phyloP scores from a whole-genome alignment of 768 basidiomycete genomes.

The Suillus occidentalis region DNA sequence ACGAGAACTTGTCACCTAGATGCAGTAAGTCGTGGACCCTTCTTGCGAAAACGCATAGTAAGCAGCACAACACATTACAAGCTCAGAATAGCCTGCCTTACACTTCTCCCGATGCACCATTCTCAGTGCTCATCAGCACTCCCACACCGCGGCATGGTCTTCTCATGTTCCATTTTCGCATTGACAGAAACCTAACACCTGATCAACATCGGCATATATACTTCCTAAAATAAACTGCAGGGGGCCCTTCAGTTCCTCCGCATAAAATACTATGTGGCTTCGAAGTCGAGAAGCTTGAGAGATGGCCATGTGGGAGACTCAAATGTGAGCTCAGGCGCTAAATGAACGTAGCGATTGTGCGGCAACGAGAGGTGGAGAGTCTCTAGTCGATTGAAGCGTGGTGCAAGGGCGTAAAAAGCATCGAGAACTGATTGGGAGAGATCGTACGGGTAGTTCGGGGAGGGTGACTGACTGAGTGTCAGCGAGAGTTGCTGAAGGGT shows the following conservation, averaged over 20 bases:
- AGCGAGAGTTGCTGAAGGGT: not conserved
- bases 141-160: not conserved
- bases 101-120: not conserved
- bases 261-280: not conserved
- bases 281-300: not conserved
- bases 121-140: not conserved
- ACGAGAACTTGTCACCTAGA: not conserved
- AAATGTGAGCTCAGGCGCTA: constrained; percentile 1
- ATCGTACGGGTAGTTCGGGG: not conserved
- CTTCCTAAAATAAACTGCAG: not conserved
- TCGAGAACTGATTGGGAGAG: not conserved
- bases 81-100: not conserved
- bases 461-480: not conserved
- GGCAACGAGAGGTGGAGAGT: not conserved
- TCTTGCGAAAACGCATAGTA: not conserved
- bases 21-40: not conserved
- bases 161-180: not conserved
- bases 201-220: not conserved
- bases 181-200: not conserved
- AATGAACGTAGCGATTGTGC: not conserved
- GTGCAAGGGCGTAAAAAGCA: not conserved
- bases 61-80: not conserved
- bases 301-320: not conserved
- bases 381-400: not conserved
- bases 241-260: not conserved